Conservation (phyloP, 2,329 filamentous ascomycete species). For the Calonectria pauciramosa region DNA sequence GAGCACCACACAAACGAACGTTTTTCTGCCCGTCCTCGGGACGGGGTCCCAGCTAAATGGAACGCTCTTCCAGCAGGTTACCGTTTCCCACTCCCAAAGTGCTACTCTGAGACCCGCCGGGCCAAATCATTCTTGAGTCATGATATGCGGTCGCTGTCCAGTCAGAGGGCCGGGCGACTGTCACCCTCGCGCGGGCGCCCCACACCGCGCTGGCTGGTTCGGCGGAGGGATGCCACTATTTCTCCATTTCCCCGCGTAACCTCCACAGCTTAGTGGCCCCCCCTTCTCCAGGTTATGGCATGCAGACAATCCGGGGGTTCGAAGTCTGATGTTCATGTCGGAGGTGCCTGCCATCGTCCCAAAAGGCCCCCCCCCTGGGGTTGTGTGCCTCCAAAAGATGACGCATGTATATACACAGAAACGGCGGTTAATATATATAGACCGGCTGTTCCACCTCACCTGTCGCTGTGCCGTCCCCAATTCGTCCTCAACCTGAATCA, state of each 20-base stretch:
- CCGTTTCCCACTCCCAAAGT: not conserved
- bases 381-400: not conserved
- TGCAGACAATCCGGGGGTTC: constrained; percentile 25
- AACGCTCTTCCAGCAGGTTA: not conserved
- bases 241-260: constrained; percentile 26
- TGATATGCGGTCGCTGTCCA: not conserved
- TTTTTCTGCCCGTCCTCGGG: not conserved
- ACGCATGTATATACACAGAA: not conserved
- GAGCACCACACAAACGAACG: not conserved
- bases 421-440: constrained; percentile 6
- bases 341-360: not conserved
- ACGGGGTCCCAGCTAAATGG: not conserved
- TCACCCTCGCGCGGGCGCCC: constrained; percentile 23
- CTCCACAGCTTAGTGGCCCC: constrained; percentile 12
- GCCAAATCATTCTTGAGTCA: constrained; percentile 12
- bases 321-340: constrained; percentile 11
- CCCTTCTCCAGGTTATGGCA: constrained; percentile 24
- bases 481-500: not conserved
- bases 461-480: not conserved
- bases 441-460: not conserved
- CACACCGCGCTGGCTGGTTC: constrained; percentile 16
- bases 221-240: not conserved
- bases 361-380: not conserved
- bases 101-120: not conserved
- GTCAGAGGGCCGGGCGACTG: constrained; percentile 13